Base-by-base conservation (phyloP, 306 rosid species). In the Prosopis cineraria region DNA sequence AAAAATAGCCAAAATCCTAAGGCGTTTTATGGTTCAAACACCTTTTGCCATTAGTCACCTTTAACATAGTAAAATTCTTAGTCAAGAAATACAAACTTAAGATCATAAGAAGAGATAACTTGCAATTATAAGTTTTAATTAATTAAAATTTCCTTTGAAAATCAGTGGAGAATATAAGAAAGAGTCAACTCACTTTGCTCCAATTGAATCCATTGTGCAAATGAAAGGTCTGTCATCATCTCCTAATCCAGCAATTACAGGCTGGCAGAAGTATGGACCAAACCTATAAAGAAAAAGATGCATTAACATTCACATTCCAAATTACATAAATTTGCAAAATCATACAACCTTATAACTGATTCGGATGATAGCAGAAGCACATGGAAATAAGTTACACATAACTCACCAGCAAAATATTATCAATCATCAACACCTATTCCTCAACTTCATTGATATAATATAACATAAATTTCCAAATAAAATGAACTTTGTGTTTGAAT, bases 251-350 rank as follows among this genome's bases (percentile, higher is more conserved):
- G 97, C 99, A 86, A 96, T 96, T 48, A 91, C 98, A 50, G 97
- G 99, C 83, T 96, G 99, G 87, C 91, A 86, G 77, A 96, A 90
- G 81, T 96, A 96, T 12, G 98, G 99, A 79, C 99, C 98, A 62
- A 96, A 93, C 90, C 99, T 96, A 74, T 27, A 75, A 63, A 59
- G 37, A 58, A 72, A 70, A 62, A 70, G 69, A 78, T 16, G 34
- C 8, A 76, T 81, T 67, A 19, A 39, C 58, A 60, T 48, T 56
- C 58, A n/a, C 37, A 45, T n/a, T n/a, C 27, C 24, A 52, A 20
- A 14, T 68, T 36, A 22, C 31, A 56, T 55, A 50, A 70, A 12
- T 33, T 65, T 55, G 50, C 10, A 47, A 63, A 65, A 37, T 36
- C 12, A 10, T 31, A 48, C 48, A 44, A 33, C 72, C 55, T 64